Percentiles rank a stretch among this genome's conserved stretches.
Evolutionary conservation across 164 flowering plant genomes (phyloP).

Genomic region (Liquidambar formosana): DNA sequence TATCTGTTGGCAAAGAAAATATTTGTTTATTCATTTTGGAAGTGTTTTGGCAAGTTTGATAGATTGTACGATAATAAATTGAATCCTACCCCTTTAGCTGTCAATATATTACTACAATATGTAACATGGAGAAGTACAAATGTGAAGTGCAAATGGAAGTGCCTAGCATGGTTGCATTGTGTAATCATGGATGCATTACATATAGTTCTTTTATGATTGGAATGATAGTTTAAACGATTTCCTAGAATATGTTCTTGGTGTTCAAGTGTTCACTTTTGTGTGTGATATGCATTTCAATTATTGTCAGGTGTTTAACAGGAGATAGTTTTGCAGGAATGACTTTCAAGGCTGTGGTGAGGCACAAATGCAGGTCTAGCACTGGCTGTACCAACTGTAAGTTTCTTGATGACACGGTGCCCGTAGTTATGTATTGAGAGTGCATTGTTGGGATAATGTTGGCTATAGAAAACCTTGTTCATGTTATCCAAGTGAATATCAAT

Average conservation of each 20-base stretch:
- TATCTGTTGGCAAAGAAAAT: background rate
- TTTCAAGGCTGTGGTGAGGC: conserved; percentile 89
- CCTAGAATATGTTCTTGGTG: no score
- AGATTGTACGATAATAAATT: background rate
- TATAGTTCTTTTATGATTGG: background rate
- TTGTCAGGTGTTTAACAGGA: no score
- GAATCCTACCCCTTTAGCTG: background rate
- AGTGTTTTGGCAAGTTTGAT: no score
- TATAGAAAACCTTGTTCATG: background rate
- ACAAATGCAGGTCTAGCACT: conserved; percentile 94
- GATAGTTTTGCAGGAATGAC: conserved; percentile 72
- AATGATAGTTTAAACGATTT: no score
- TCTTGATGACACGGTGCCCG: background rate
- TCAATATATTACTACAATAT: background rate
- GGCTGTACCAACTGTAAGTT: conserved; percentile 88
- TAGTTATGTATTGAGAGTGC: background rate
- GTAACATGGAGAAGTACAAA: background rate
- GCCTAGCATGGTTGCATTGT: background rate
- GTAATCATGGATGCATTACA: background rate
- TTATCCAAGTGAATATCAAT: conserved; percentile 7
- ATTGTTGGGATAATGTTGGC: background rate
- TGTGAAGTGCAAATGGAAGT: background rate
- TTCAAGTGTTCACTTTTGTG: no score
- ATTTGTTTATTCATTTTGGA: no score
- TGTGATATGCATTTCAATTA: no score